Evolutionary conservation across 2,329 filamentous ascomycete genomes (phyloP).

Genomic region (Blumeriella jaapii): DNA sequence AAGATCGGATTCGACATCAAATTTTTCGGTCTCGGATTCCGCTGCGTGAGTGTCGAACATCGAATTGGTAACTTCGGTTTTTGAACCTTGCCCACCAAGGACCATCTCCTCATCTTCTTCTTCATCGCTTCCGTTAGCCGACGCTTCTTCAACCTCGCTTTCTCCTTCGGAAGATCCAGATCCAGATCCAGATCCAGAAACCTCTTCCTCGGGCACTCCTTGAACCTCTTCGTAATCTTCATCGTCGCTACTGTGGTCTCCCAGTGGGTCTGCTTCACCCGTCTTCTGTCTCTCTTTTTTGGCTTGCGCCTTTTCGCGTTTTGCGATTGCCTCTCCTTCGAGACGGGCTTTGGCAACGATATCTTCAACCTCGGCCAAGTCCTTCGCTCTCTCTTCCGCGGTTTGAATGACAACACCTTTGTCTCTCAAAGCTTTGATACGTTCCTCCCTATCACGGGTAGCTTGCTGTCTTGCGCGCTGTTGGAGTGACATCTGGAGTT

Average conservation of each 20-base stretch:
- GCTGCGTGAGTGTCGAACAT: slow-evolving; percentile 27
- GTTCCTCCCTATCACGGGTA: slow-evolving; percentile 61
- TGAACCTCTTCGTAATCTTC: slow-evolving; percentile 37
- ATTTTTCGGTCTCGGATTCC: slow-evolving; percentile 31
- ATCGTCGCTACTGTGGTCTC: slow-evolving; percentile 40
- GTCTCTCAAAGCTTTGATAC: slow-evolving; percentile 62
- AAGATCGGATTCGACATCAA: slow-evolving; percentile 16
- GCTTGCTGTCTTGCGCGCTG: slow-evolving; percentile 72
- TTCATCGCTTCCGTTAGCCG: slow-evolving; percentile 29
- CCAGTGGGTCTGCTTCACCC: slow-evolving; percentile 32
- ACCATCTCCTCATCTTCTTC: slow-evolving; percentile 30
- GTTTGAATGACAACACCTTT: slow-evolving; percentile 77
- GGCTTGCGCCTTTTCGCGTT: slow-evolving; percentile 61
- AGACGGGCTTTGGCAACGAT: slow-evolving; percentile 73
- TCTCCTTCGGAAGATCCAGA: no score
- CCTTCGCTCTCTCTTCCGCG: slow-evolving; percentile 71
- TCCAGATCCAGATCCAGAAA: slow-evolving; percentile 30
- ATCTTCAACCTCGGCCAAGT: slow-evolving; percentile 77
- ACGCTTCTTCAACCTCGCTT: slow-evolving; percentile 25
- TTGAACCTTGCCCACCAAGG: slow-evolving; percentile 32
- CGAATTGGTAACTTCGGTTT: slow-evolving; percentile 22
- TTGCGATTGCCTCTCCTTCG: slow-evolving; percentile 69
- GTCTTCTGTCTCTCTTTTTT: slow-evolving; percentile 47
- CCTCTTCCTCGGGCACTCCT: slow-evolving; percentile 26
- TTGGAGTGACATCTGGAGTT: slow-evolving; percentile 58